Conservation (phyloP, 352 stramenopile species). For the Globisporangium uncinulatum region DNA sequence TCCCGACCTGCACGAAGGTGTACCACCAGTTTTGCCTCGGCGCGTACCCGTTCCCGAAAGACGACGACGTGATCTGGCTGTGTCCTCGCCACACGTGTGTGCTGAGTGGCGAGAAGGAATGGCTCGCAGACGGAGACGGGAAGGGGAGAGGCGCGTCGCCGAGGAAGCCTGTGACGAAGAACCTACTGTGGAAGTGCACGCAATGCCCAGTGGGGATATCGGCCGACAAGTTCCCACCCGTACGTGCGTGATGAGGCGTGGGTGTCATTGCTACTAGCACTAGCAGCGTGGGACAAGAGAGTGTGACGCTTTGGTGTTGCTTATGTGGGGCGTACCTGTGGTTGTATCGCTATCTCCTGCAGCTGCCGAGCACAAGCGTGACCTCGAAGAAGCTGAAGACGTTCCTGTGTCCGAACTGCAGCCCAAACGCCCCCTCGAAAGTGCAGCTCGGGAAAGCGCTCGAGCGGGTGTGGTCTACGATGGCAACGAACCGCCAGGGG, state of each 20-base stretch:
- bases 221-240: constrained; percentile 48
- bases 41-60: constrained; percentile 68
- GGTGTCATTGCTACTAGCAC: too few species aligned
- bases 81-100: constrained; percentile 77
- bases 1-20: constrained; percentile 74
- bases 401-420: constrained; percentile 73
- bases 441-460: constrained; percentile 72
- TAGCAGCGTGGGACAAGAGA: too few species aligned
- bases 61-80: constrained; percentile 77
- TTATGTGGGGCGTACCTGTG: constrained; percentile 5
- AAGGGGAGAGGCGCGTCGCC: constrained; percentile 45
- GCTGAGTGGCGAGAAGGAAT: constrained; percentile 53
- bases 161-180: constrained; percentile 41
- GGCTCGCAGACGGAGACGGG: constrained; percentile 32
- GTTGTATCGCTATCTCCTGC: neutral
- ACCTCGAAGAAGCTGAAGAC: constrained; percentile 57
- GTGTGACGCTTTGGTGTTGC: neutral
- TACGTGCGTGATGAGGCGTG: constrained; percentile 13
- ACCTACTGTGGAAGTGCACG: constrained; percentile 79
- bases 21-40: constrained; percentile 86
- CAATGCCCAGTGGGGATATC: constrained; percentile 66
- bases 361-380: constrained; percentile 60
- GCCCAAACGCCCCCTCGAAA: constrained; percentile 42
- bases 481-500: constrained; percentile 82
- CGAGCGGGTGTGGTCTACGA: constrained; percentile 79